Evolutionary conservation across 495 filamentous ascomycete genomes (phyloP).

Genomic region (Xeromyces bisporus): DNA sequence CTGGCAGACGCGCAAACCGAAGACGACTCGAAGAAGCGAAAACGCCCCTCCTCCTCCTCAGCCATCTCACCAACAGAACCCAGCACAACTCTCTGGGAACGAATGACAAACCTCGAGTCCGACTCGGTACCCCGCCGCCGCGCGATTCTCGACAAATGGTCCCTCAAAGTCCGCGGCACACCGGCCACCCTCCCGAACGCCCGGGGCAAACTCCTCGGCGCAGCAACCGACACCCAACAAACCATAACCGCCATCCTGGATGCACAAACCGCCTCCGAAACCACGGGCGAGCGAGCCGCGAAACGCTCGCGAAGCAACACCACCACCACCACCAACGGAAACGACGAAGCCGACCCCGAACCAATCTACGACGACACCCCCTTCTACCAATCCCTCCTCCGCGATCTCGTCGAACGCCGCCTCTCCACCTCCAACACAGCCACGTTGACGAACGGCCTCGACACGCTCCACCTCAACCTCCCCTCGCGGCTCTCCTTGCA

Average conservation of each 20-base stretch:
- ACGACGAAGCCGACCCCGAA: conserved; percentile 5
- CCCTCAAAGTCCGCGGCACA: conserved; percentile 33
- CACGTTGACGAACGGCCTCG: conserved; percentile 28
- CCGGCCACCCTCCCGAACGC: conserved; percentile 19
- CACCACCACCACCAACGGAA: not conserved
- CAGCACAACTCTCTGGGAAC: conserved; percentile 47
- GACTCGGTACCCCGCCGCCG: conserved; percentile 26
- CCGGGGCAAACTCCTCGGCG: conserved; percentile 29
- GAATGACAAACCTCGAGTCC: conserved; percentile 50
- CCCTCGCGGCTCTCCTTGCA: conserved; percentile 20
- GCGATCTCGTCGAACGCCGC: conserved; percentile 79
- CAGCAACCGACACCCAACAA: conserved; percentile 27
- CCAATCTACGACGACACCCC: conserved; percentile 77
- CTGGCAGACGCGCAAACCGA: conserved; percentile 34
- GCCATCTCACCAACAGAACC: conserved; percentile 32
- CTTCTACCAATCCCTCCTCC: conserved; percentile 83
- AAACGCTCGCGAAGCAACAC: conserved; percentile 26
- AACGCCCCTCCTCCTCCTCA: conserved; percentile 28
- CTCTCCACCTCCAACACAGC: conserved; percentile 35
- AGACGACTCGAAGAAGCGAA: conserved; percentile 39
- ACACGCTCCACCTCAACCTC: conserved; percentile 20
- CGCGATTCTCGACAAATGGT: conserved; percentile 31
- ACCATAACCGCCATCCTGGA: conserved; percentile 56
- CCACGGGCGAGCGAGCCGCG: conserved; percentile 47
- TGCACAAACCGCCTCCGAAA: conserved; percentile 49